Conservation (phyloP, 495 filamentous ascomycete species). For the Penicillium paxilli region DNA sequence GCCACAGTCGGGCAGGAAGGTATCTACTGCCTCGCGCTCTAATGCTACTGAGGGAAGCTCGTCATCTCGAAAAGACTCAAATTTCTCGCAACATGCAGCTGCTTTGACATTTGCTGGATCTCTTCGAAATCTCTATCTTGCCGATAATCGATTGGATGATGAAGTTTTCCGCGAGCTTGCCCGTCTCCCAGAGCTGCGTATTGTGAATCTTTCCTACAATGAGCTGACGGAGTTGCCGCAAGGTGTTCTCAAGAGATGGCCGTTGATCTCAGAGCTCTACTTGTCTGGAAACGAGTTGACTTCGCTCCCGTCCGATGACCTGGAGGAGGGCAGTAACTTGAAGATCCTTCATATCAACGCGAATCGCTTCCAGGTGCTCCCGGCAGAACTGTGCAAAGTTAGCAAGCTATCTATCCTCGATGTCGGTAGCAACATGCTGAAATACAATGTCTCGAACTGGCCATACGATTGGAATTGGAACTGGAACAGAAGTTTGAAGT, state of each 20-base stretch:
- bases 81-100: constrained; percentile 64
- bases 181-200: constrained; percentile 77
- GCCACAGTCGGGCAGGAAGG: constrained; percentile 66
- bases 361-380: constrained; percentile 96
- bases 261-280: constrained; percentile 85
- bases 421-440: constrained; percentile 93
- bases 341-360: constrained; percentile 93
- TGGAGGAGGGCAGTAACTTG: constrained; percentile 82
- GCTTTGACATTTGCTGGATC: constrained; percentile 83
- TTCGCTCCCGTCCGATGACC: constrained; percentile 87
- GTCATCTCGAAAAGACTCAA: constrained; percentile 80
- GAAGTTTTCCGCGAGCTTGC: constrained; percentile 91
- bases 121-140: constrained; percentile 79
- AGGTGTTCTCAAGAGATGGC: constrained; percentile 83
- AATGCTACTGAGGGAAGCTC: constrained; percentile 60
- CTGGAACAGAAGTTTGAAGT: constrained; percentile 90
- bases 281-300: constrained; percentile 94
- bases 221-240: constrained; percentile 88
- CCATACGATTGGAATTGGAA: constrained; percentile 99
- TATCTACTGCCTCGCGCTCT: constrained; percentile 72
- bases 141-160: constrained; percentile 90
- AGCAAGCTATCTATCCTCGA: constrained; percentile 88
- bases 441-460: constrained; percentile 99
- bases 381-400: constrained; percentile 92
- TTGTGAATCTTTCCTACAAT: constrained; percentile 95